phyloP scores from a whole-genome alignment of 2,329 filamentous ascomycete species.

The Eurotiales sp. region DNA sequence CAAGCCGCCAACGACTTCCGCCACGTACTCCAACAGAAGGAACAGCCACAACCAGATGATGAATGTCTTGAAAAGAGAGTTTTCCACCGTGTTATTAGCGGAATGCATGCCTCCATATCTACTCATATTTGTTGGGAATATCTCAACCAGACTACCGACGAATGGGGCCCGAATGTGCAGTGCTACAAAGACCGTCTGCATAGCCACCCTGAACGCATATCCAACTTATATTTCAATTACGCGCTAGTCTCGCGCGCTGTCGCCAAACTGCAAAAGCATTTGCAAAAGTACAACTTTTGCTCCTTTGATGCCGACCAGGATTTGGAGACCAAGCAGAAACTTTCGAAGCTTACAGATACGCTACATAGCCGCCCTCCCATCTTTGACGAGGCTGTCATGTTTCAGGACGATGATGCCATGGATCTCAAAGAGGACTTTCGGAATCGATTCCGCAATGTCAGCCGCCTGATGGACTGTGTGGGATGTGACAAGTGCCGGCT shows the following conservation, averaged over 20 bases:
- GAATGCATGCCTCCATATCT: slow-evolving; percentile 97
- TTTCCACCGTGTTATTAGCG: slow-evolving; percentile 90
- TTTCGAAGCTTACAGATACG: slow-evolving; percentile 68
- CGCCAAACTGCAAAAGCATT: slow-evolving; percentile 79
- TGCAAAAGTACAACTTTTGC: slow-evolving; percentile 86
- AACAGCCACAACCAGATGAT: slow-evolving; percentile 57
- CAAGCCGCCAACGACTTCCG: slow-evolving; percentile 60
- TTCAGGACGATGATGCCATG: slow-evolving; percentile 63
- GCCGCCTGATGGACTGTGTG: slow-evolving; percentile 95
- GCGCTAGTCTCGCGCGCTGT: slow-evolving; percentile 89
- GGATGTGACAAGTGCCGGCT: slow-evolving; percentile 97
- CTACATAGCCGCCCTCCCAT: slow-evolving; percentile 69
- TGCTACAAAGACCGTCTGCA: slow-evolving; percentile 90
- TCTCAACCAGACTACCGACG: slow-evolving; percentile 87
- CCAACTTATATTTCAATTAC: slow-evolving; percentile 99
- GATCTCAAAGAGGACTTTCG: slow-evolving; percentile 95
- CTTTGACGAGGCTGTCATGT: slow-evolving; percentile 95
- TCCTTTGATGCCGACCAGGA: slow-evolving; percentile 80
- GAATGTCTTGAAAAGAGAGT: slow-evolving; percentile 98
- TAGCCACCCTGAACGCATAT: slow-evolving; percentile 80
- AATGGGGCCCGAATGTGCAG: slow-evolving; percentile 84
- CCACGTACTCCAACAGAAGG: slow-evolving; percentile 54
- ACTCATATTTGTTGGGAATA: slow-evolving; percentile 96
- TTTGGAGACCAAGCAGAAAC: slow-evolving; percentile 71
- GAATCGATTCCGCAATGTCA: slow-evolving; percentile 95